These are phyloP conservation scores for Phytophthora fragariae DNA, from an alignment of 352 stramenopile species.

Conservation along the genomic window DNA sequence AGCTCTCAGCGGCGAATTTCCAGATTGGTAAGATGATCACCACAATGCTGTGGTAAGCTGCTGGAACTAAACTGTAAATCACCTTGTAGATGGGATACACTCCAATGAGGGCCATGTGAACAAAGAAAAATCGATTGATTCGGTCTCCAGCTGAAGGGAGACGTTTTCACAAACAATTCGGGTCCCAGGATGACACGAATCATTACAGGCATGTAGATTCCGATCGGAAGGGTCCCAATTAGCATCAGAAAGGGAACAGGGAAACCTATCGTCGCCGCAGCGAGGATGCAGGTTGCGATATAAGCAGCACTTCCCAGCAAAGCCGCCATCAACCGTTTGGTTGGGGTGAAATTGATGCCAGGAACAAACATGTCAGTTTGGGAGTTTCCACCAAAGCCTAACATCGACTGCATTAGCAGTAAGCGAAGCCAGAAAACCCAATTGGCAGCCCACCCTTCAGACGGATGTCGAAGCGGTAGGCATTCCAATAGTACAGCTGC, in stretches of 20 bases:
- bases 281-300: not conserved
- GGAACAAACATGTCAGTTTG: constrained; percentile 1
- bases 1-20: not conserved
- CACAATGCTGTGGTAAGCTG: not conserved
- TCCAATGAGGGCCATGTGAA: not conserved
- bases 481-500: not conserved
- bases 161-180: not conserved
- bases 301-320: not conserved
- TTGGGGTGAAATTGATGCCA: not conserved
- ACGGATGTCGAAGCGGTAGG: not conserved
- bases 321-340: not conserved
- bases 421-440: not conserved
- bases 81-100: constrained; percentile 2
- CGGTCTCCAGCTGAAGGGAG: not conserved
- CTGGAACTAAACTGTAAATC: not conserved
- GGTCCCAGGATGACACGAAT: not conserved
- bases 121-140: not conserved
- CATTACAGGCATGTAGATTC: not conserved
- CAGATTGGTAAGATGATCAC: not conserved
- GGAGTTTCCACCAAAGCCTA: not conserved
- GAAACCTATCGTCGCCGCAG: not conserved
- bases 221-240: not conserved
- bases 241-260: not conserved
- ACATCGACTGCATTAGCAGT: not conserved
- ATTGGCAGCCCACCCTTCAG: constrained; percentile 1